Percentiles rank a stretch among this genome's conserved stretches.
phyloP scores from a whole-genome alignment of 2,329 filamentous ascomycete species.

The Ophiostoma fasciatum region DNA sequence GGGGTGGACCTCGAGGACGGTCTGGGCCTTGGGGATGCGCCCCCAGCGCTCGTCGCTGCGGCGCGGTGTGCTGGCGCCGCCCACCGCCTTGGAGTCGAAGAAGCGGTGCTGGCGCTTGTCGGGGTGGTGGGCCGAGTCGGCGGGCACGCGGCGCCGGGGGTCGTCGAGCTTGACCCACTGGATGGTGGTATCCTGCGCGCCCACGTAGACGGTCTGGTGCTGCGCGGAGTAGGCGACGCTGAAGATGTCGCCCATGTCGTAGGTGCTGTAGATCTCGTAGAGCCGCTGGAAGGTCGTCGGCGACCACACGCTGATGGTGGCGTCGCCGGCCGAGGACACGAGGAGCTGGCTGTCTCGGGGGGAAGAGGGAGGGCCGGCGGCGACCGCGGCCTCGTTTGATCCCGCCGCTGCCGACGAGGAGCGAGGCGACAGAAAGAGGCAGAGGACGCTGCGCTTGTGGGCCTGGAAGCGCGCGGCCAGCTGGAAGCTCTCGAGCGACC shows the following conservation, averaged over 20 bases:
- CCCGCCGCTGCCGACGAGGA: neutral
- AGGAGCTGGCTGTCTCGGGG: too few species aligned
- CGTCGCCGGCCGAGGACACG: conserved; percentile 87
- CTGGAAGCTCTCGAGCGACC: conserved; percentile 80
- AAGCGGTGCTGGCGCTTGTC: conserved; percentile 71
- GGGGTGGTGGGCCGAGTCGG: conserved; percentile 54
- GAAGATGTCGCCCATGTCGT: conserved; percentile 92
- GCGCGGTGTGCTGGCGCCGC: conserved; percentile 63
- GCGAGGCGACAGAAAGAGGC: conserved; percentile 52
- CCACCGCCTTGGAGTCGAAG: conserved; percentile 81
- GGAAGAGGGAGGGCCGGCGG: neutral
- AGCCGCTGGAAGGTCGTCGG: conserved; percentile 59
- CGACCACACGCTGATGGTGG: conserved; percentile 89
- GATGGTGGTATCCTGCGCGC: conserved; percentile 86
- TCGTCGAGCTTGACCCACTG: conserved; percentile 77
- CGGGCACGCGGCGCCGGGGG: conserved; percentile 40
- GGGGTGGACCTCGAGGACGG: conserved; percentile 63
- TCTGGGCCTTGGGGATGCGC: conserved; percentile 37
- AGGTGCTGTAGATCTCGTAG: conserved; percentile 83
- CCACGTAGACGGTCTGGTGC: conserved; percentile 73
- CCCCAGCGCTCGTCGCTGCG: conserved; percentile 46
- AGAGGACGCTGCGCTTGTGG: conserved; percentile 82
- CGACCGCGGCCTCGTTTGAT: too few species aligned
- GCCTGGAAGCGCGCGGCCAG: conserved; percentile 66
- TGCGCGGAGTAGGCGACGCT: conserved; percentile 77